phyloP scores from a whole-genome alignment of 2,329 filamentous ascomycete species.

The Pseudogymnoascus sp. region DNA sequence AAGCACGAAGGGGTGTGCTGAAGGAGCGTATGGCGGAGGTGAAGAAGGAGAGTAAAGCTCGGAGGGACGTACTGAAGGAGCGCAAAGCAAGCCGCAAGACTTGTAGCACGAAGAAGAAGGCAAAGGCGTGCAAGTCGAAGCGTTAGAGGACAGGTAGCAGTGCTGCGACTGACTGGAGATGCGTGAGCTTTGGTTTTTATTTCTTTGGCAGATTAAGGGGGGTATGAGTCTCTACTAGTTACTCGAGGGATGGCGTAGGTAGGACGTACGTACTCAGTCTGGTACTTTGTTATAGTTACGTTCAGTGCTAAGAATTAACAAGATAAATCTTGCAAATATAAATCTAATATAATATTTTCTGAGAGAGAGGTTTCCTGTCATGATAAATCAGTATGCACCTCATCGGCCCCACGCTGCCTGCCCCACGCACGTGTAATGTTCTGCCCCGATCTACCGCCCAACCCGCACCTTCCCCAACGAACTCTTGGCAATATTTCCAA shows the following conservation, averaged over 20 bases:
- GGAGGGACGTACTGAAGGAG: background rate
- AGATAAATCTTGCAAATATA: constrained; percentile 8
- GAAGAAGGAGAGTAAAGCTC: background rate
- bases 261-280: constrained; percentile 8
- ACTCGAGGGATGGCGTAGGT: constrained; percentile 2
- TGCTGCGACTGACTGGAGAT: background rate
- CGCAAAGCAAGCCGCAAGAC: background rate
- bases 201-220: constrained; percentile 5
- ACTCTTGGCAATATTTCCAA: constrained; percentile 4
- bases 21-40: background rate
- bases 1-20: background rate
- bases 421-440: background rate
- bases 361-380: background rate
- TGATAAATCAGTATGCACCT: background rate
- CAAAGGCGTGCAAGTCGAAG: background rate
- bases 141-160: background rate
- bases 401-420: background rate
- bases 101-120: background rate
- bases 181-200: background rate
- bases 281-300: constrained; percentile 9
- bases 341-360: constrained; percentile 8
- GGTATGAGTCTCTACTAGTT: background rate
- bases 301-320: constrained; percentile 5
- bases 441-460: constrained; percentile 4
- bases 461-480: background rate